Evolutionary conservation across 2,329 filamentous ascomycete genomes (phyloP), one percentile per base, ranked within the genome.

Genomic region (Mariannaea elegans): DNA sequence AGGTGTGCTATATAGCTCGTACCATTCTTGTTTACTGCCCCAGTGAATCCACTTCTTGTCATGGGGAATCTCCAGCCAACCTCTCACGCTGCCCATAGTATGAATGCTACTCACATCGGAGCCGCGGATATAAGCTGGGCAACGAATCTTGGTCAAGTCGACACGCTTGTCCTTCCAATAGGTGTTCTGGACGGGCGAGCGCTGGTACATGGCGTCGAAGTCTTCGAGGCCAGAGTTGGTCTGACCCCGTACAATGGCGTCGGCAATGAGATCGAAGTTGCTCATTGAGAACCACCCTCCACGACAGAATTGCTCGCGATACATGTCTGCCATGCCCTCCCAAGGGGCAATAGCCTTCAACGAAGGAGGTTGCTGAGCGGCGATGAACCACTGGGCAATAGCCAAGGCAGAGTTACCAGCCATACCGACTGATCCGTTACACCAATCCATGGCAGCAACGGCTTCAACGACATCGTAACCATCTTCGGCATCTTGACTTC

Each of bases 271-370:
- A n/a, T 56, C 45, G 31, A 56, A 50, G 36, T 60, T 60, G 47
- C 56, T 60, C 60, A 53, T 60, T 14, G 47, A 56, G 56, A 60
- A 62, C 47, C 56, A 60, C 3, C 60, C 60, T n/a, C 60, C 60
- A 4, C 60, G 51, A 3, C 47, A 56, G 42, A 62, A 62, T 34
- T 62, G 60, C 50, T 59, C 56, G 18, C 52, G 52, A 23, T 56
- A 56, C 24, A 56, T 24, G 44, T 56, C 52, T 7, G 34, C 24
- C 32, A 41, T 41, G 48, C 55, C 55, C 48, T 58, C 55, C 55
- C 55, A 58, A 72, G 82, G 66, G 1, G 66, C 65, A 13, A 69
- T 69, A 18, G 64, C 64, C n/a, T 67, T 68, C 12, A 69, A 50
- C 1, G 58, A 61, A 1, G 66, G 66, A 3, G 65, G 65, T 16